Evolutionary conservation across 2,329 filamentous ascomycete genomes (phyloP), one percentile per base, ranked within the genome.

Genomic region (Pseudogymnoascus sp.): DNA sequence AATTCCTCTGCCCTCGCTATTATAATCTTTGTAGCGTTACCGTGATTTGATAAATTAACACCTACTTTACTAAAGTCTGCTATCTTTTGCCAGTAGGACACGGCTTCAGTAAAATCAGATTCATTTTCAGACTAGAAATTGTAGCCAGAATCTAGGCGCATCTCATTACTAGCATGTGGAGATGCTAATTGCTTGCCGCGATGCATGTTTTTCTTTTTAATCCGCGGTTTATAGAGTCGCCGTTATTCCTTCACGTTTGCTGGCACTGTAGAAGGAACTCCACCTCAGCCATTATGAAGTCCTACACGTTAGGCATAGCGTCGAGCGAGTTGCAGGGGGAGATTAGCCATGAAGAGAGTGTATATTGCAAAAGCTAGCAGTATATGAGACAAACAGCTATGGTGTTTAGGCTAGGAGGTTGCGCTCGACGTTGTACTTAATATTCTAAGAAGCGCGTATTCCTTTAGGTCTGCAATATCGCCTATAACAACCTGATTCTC

Each of bases 41-140:
- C 61, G 59, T 64, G 62, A 56, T 70, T 69, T 19, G 64, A 67
- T 63, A 71, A 62, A 31, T 60, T 68, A 17, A 62, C 50, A 15
- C 67, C 63, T 62, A 62, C 65, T 44, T 62, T 62, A 56, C 64
- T 63, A 59, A 65, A 69, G 61, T 68, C 29, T 38, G 64, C 64
- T 56, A 64, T 63, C 19, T 64, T 67, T 59, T 65, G 13, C 56
- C 50, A 3, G 63, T 67, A 67, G 66, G 65, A 68, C 60, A 62
- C 62, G 26, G 63, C 38, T 62, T 65, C 3, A 31, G 29, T 7
- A 7, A 7, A 31, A 31, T 7, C 61, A 65, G 31, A 44, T 44
- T 44, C 38, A 60, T 64, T 64, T 33, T 60, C 62, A 6, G 64
- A 64, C 44, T 26, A 17, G 35, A 64, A 68, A 62, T 61, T 61